Evolutionary conservation across 176 grass and related monocot species (phyloP), one percentile per base, ranked within the genome.

Genomic region (Musa beccarii): DNA sequence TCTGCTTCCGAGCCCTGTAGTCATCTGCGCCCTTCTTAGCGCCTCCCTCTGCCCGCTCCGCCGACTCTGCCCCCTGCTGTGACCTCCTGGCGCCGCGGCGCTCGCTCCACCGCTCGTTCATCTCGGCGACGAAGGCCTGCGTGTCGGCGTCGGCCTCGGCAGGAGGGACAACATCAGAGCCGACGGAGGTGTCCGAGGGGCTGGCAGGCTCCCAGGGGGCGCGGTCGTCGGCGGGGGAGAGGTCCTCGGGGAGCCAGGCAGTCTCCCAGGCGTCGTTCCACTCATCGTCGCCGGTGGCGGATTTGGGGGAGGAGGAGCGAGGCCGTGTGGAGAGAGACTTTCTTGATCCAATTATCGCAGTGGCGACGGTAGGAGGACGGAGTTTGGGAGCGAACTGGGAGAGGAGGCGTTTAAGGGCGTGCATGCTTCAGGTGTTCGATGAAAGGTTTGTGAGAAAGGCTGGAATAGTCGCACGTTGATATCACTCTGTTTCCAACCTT

Each of bases 191-290:
- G 59, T 76, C 53, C 16, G 84, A 25, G 69, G 49, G 21, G 55
- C 5, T 23, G 13, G 54, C 28, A 34, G 79, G 51, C 15, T 80
- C 79, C 79, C 79, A 80, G 14, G 79, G 79, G 1, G 79, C 79
- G 6, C 69, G 57, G 49, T 80, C 49, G 21, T 11, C 53, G 13
- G 86, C 54, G 66, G 83, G 72, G 19, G 82, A 80, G 70, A 90
- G 89, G 64, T 92, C 88, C 21, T 85, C 69, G 6, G 90, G 90
- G 28, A 98, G 95, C 95, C 95, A 98, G 56, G 95, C 90, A 2
- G 86, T 91, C 84, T 98, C 95, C 95, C 95, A 98, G 22, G 95
- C 88, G 76, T 98, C 88, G 86, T 93, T 98, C 95, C 90, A 98
- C 55, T 98, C 90, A 72, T 93, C 90, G 53, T 93, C 70, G 0